Conservation (phyloP, 2,329 filamentous ascomycete species). For the Cladosporium colombiae region DNA sequence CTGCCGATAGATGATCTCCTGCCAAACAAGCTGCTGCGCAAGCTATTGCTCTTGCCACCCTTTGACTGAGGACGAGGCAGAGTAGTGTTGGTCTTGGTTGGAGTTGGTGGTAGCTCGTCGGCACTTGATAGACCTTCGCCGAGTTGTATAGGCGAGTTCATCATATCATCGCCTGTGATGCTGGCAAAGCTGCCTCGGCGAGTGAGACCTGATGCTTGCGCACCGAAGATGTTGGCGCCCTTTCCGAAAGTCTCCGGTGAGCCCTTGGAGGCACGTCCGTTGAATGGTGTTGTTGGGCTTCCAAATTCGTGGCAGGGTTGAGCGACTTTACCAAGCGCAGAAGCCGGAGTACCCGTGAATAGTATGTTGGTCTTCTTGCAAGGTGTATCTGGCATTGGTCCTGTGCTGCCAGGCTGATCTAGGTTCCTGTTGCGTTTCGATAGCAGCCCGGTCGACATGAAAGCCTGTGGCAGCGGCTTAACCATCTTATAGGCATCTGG, state of each 20-base stretch:
- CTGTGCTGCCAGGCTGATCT: conserved; percentile 63
- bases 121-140: conserved; percentile 58
- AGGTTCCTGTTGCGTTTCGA: conserved; percentile 86
- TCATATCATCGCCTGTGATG: conserved; percentile 73
- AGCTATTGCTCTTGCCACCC: conserved; percentile 51
- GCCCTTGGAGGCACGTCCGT: conserved; percentile 60
- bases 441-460: conserved; percentile 90
- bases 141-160: conserved; percentile 57
- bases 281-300: conserved; percentile 79
- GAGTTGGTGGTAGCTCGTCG: conserved; percentile 88
- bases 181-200: conserved; percentile 74
- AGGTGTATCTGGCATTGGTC: conserved; percentile 87
- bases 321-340: conserved; percentile 58
- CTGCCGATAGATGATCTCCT: conserved; percentile 48
- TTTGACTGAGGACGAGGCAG: conserved; percentile 44
- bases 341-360: conserved; percentile 49
- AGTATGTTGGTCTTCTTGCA: conserved; percentile 75
- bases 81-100: conserved; percentile 68
- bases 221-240: conserved; percentile 64
- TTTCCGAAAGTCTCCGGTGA: conserved; percentile 69
- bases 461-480: conserved; percentile 77
- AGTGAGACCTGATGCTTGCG: conserved; percentile 49
- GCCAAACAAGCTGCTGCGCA: conserved; percentile 53
- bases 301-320: conserved; percentile 73
- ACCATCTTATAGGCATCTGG: conserved; percentile 75